Conservation (phyloP, 2,329 filamentous ascomycete genomes). For the Thelonectria blattea region DNA sequence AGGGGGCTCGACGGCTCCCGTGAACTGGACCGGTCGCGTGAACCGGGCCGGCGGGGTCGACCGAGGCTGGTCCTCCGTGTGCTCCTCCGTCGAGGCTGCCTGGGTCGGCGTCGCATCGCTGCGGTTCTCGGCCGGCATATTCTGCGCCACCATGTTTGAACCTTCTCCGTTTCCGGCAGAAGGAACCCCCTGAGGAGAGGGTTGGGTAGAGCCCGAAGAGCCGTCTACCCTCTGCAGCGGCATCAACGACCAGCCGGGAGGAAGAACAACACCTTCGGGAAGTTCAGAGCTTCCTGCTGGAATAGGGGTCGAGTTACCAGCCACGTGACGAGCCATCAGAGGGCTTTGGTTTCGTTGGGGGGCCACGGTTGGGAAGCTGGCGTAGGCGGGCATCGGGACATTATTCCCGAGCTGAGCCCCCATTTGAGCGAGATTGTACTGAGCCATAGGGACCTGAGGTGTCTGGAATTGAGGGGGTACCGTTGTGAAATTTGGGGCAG, state of each 20-base stretch:
- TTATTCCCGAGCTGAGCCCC: conserved; percentile 27
- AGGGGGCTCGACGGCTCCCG: conserved; percentile 32
- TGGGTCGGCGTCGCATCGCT: conserved; percentile 22
- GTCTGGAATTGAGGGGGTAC: conserved; percentile 18
- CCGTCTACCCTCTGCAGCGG: conserved; percentile 63
- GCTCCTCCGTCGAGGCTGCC: conserved; percentile 18
- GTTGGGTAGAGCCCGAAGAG: conserved; percentile 30
- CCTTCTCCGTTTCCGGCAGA: conserved; percentile 25
- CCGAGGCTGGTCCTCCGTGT: conserved; percentile 18
- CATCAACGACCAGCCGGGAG: conserved; percentile 68
- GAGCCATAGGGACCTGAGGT: conserved; percentile 24
- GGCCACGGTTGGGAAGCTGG: conserved; percentile 29
- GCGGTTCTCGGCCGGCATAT: conserved; percentile 23
- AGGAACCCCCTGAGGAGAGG: conserved; percentile 32
- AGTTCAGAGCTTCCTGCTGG: conserved; percentile 66
- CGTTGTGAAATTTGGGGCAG: conserved; percentile 23
- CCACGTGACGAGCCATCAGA: conserved; percentile 55
- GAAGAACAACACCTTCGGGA: conserved; percentile 68
- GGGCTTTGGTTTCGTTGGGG: conserved; percentile 49
- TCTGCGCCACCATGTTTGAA: conserved; percentile 22
- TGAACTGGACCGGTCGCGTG: conserved; percentile 17
- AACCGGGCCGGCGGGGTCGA: conserved; percentile 21
- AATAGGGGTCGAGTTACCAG: conserved; percentile 56
- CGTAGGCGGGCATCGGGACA: conserved; percentile 24
- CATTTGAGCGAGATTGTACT: conserved; percentile 25